These are phyloP conservation scores for Jamesozyma jinghongensis DNA, from an alignment of 805 yeast species.

Conservation along the genomic window DNA sequence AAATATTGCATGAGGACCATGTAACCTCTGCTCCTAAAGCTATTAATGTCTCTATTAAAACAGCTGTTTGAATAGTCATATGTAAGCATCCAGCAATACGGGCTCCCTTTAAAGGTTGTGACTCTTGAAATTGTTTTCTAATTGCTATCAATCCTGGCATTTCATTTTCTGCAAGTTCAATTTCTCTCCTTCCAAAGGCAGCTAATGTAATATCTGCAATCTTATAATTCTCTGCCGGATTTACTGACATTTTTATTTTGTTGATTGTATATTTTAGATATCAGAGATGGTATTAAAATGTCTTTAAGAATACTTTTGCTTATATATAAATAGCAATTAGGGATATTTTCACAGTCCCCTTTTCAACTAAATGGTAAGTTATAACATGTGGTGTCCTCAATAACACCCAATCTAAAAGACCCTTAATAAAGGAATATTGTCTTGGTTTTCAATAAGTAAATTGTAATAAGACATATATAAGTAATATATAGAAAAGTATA, in stretches of 20 bases:
- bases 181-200: slow-evolving; percentile 99
- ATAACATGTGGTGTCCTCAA: too few species aligned
- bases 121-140: slow-evolving; percentile 80
- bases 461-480: too few species aligned
- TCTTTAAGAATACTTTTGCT: not conserved
- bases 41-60: slow-evolving; percentile 89
- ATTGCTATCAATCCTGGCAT: slow-evolving; percentile 99
- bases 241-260: slow-evolving; percentile 36
- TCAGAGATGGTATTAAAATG: not conserved
- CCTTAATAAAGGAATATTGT: too few species aligned
- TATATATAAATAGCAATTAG: too few species aligned
- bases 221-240: slow-evolving; percentile 65
- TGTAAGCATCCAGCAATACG: slow-evolving; percentile 98
- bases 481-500: too few species aligned
- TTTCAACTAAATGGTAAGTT: not conserved
- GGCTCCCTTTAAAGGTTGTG: slow-evolving; percentile 95
- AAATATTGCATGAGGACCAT: slow-evolving; percentile 98
- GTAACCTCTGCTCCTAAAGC: slow-evolving; percentile 99
- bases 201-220: slow-evolving; percentile 97
- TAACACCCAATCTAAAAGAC: too few species aligned
- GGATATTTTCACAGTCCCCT: too few species aligned
- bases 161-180: slow-evolving; percentile 96
- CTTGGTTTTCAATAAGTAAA: too few species aligned
- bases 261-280: too few species aligned
- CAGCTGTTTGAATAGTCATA: slow-evolving; percentile 99